phyloP scores from a whole-genome alignment of 345 rosid species.

The Gossypium thurberi region DNA sequence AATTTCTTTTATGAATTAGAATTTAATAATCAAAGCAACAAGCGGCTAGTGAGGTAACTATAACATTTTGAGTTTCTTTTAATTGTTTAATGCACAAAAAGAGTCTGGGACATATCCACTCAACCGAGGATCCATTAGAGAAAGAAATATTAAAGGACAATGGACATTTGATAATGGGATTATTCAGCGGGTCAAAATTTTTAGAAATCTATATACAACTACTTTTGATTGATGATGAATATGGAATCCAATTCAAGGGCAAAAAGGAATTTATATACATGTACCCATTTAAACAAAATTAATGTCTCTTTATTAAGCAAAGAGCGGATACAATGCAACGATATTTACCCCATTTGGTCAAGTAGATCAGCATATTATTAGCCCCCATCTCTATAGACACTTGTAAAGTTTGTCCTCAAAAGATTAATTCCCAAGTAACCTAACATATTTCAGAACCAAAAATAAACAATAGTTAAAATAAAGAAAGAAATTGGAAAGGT shows the following conservation, averaged over 20 bases:
- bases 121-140: neutral
- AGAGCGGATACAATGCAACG: neutral
- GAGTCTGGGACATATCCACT: neutral
- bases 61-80: neutral
- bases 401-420: slow-evolving; percentile 1
- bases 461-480: neutral
- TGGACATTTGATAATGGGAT: neutral
- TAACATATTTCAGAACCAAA: neutral
- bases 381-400: neutral
- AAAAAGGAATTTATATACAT: no score
- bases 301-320: neutral
- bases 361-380: neutral
- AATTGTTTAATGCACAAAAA: neutral
- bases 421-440: neutral
- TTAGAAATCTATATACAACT: neutral
- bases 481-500: slow-evolving; percentile 17
- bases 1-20: no score
- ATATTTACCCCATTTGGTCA: neutral
- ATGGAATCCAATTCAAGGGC: neutral
- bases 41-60: neutral
- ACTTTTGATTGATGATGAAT: neutral
- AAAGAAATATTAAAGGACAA: neutral
- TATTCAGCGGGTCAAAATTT: neutral
- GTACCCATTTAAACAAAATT: neutral
- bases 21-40: neutral